Conservation (phyloP, 768 basidiomycete genomes). For the Phylloporus sp. region DNA sequence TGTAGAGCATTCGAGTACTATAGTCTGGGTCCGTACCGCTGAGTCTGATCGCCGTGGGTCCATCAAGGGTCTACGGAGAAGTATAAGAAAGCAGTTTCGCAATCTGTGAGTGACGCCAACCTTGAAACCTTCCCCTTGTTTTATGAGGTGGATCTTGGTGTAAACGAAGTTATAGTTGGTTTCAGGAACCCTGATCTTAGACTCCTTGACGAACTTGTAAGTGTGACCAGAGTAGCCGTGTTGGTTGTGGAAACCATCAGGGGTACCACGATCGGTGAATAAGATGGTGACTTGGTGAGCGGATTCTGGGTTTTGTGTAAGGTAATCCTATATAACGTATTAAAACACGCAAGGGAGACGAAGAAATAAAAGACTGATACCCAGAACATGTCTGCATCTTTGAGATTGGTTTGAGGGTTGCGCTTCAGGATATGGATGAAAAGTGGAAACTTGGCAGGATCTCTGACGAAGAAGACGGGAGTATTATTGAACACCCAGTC, state of each 20-base stretch:
- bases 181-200: too few relatives aligned
- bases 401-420: not conserved
- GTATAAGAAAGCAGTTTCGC: not conserved
- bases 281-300: conserved; percentile 88
- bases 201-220: conserved; percentile 82
- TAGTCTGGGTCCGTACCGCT: conserved; percentile 82
- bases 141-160: conserved; percentile 78
- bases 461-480: not conserved
- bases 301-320: conserved; percentile 84
- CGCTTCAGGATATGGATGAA: not conserved
- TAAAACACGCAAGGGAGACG: not conserved
- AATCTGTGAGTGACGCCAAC: conserved; percentile 31
- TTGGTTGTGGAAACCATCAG: conserved; percentile 78
- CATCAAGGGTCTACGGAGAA: conserved; percentile 66
- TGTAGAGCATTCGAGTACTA: conserved; percentile 71
- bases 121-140: conserved; percentile 82
- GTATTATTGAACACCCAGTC: not conserved
- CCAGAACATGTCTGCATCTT: conserved; percentile 11
- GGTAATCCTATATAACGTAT: conserved; percentile 67
- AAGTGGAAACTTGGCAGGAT: not conserved
- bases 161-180: conserved; percentile 83
- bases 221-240: conserved; percentile 96
- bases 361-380: not conserved
- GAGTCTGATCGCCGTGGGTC: conserved; percentile 59
- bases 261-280: conserved; percentile 91